Percentiles rank a stretch among this genome's conserved stretches.
Conservation (phyloP, 2,329 filamentous ascomycete species). For the Xylariaceae sp. region DNA sequence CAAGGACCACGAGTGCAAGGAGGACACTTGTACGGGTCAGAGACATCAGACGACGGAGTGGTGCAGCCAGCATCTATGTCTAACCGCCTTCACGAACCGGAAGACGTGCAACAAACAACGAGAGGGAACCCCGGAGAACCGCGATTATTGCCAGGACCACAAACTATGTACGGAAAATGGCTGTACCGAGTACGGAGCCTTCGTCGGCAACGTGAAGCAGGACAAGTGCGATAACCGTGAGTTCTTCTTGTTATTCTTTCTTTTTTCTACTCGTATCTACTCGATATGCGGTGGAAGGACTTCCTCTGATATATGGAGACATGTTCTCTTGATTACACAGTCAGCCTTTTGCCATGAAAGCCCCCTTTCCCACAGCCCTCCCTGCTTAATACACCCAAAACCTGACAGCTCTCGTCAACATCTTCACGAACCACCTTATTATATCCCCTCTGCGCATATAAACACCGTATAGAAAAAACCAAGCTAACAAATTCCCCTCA, state of each 20-base stretch:
- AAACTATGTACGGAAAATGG: conserved; percentile 21
- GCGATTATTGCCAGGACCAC: conserved; percentile 32
- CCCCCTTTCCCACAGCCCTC: too few species aligned
- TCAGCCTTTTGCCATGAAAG: too few species aligned
- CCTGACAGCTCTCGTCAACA: too few species aligned
- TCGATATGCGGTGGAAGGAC: too few species aligned
- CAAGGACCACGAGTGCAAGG: conserved; percentile 34
- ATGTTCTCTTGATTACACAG: too few species aligned
- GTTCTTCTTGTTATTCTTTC: conserved; percentile 6
- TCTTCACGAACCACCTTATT: too few species aligned
- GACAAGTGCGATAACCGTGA: conserved; percentile 33
- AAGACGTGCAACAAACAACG: conserved; percentile 28
- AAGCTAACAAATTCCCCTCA: neutral
- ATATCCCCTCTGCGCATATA: too few species aligned
- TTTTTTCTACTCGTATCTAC: too few species aligned
- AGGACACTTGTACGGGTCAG: conserved; percentile 16
- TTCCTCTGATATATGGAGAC: too few species aligned
- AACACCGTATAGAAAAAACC: too few species aligned
- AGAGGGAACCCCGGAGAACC: conserved; percentile 25
- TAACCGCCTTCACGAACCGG: conserved; percentile 21
- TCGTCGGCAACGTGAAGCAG: conserved; percentile 12
- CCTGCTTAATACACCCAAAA: too few species aligned
- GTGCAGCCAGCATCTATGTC: conserved; percentile 34
- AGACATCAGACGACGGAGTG: conserved; percentile 18
- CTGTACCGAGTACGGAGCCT: conserved; percentile 21